Conservation (phyloP, 2,329 filamentous ascomycete genomes). For the Fusarium falciforme region DNA sequence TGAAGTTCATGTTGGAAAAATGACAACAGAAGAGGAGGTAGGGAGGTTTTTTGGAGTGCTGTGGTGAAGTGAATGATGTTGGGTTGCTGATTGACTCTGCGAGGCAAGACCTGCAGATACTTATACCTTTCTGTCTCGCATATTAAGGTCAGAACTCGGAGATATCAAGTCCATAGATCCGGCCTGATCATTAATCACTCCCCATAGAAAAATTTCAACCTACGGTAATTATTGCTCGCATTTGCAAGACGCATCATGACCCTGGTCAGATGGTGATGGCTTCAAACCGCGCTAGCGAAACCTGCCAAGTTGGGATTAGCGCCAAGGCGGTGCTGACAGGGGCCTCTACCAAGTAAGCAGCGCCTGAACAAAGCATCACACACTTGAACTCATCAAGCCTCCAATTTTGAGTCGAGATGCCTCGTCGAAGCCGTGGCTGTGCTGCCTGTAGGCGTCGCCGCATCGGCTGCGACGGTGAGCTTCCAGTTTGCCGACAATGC, state of each 20-base stretch:
- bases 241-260: not conserved
- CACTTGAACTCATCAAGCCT: not conserved
- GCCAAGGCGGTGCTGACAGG: not conserved
- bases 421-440: not conserved
- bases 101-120: not conserved
- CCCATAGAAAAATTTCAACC: not conserved
- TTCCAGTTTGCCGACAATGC: not conserved
- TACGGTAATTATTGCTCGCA: not conserved
- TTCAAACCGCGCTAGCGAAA: conserved; percentile 10
- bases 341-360: not conserved
- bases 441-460: not conserved
- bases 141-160: not conserved
- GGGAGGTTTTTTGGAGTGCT: not conserved
- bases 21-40: no score
- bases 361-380: not conserved
- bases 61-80: not conserved
- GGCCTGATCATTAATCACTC: not conserved
- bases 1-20: not conserved
- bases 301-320: conserved; percentile 2
- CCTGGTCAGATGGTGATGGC: not conserved
- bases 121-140: not conserved
- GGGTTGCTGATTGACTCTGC: not conserved
- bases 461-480: not conserved
- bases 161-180: not conserved
- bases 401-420: not conserved